A percentile compares a stretch with the other conserved stretches of the same genome.
phyloP scores from a whole-genome alignment of 140 eudicot species.

The Bidens hawaiensis region DNA sequence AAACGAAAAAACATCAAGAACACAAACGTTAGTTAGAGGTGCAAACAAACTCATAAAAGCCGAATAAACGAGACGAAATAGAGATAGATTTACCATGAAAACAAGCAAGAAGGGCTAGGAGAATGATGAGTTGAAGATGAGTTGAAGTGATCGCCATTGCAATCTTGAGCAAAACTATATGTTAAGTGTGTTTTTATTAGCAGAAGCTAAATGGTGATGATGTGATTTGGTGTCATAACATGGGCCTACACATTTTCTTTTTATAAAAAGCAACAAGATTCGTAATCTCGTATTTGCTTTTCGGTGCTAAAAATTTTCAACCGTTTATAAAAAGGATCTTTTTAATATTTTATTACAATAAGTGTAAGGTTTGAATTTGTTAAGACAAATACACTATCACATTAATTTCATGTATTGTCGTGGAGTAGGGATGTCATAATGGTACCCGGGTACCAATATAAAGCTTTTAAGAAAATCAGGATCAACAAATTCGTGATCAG shows the following conservation, averaged over 20 bases:
- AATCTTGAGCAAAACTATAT: neutral
- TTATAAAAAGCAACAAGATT: constrained; percentile 20
- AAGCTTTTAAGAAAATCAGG: too few relatives aligned
- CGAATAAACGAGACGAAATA: neutral
- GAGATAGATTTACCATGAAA: constrained; percentile 22
- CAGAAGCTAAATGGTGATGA: neutral
- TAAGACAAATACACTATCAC: neutral
- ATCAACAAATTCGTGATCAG: too few relatives aligned
- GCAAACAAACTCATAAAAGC: neutral
- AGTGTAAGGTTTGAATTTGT: neutral
- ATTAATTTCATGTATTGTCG: too few relatives aligned
- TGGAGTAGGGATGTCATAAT: too few relatives aligned
- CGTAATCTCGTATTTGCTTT: constrained; percentile 23
- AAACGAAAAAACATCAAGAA: neutral
- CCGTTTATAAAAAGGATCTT: neutral
- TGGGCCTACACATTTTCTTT: constrained; percentile 23
- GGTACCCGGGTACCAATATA: too few relatives aligned
- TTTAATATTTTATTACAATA: neutral
- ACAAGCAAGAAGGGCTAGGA: constrained; percentile 18
- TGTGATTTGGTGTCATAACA: neutral
- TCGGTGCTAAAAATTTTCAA: constrained; percentile 27
- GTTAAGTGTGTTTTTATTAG: neutral
- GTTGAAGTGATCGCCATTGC: constrained; percentile 17
- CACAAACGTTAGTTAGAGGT: neutral
- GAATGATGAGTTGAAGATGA: constrained; percentile 7